Conservation (phyloP, 2,329 filamentous ascomycete genomes). For the Fusarium sp. region DNA sequence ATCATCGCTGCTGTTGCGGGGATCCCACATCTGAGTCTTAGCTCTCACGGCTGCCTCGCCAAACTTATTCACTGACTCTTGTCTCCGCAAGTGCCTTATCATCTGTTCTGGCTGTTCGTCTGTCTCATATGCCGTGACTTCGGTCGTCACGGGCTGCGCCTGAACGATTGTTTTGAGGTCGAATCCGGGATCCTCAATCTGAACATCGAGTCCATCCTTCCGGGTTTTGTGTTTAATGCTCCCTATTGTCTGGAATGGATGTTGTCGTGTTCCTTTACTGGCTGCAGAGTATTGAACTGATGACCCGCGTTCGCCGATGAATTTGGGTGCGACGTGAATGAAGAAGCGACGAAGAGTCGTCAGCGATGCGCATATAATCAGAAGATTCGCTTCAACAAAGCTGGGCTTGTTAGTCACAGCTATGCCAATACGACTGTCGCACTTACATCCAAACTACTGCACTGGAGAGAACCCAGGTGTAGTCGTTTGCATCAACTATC, state of each 20-base stretch:
- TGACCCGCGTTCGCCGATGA: constrained; percentile 36
- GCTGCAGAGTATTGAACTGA: constrained; percentile 8
- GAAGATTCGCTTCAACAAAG: constrained; percentile 49
- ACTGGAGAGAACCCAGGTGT: constrained; percentile 46
- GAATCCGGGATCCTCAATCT: constrained; percentile 24
- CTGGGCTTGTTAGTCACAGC: constrained; percentile 33
- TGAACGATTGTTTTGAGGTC: constrained; percentile 38
- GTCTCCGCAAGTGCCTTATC: constrained; percentile 30
- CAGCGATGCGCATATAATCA: constrained; percentile 50
- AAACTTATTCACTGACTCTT: constrained; percentile 40
- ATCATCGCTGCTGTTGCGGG: constrained; percentile 21
- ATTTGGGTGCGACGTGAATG: constrained; percentile 42
- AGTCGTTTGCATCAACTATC: constrained; percentile 41
- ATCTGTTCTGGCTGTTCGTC: constrained; percentile 26
- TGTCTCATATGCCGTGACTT: constrained; percentile 17
- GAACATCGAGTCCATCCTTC: constrained; percentile 16
- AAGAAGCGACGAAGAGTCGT: constrained; percentile 51
- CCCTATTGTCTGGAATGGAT: constrained; percentile 36
- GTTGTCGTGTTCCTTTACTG: constrained; percentile 14
- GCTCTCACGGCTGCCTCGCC: constrained; percentile 14
- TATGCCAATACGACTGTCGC: background rate
- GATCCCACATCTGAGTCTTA: constrained; percentile 14
- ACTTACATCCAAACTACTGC: constrained; percentile 46
- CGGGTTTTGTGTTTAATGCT: background rate
- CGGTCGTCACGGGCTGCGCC: constrained; percentile 31